Conservation (phyloP, 805 yeast genomes). For the Saturnispora silvae region DNA sequence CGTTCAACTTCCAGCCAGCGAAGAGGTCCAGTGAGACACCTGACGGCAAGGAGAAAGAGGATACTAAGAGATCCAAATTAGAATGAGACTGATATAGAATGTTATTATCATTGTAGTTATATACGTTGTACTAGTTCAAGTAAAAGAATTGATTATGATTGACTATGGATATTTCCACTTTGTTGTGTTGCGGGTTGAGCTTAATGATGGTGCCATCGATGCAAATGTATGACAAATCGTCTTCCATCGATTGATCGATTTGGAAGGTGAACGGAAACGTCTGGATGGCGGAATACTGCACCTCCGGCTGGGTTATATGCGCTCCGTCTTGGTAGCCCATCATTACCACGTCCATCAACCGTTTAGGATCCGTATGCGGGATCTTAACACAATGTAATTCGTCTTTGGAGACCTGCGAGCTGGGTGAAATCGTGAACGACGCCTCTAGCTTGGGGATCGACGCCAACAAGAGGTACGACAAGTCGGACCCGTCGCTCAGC, state of each 20-base stretch:
- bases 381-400: conserved; percentile 39
- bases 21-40: conserved; percentile 18
- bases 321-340: conserved; percentile 46
- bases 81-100: too few species aligned
- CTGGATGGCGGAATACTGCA: conserved; percentile 30
- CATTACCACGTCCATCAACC: conserved; percentile 44
- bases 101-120: too few species aligned
- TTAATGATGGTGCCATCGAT: conserved; percentile 51
- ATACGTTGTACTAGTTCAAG: too few species aligned
- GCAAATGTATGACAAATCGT: conserved; percentile 42
- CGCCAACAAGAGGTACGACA: conserved; percentile 39
- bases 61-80: conserved; percentile 15
- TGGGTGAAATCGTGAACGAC: conserved; percentile 53
- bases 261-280: conserved; percentile 2
- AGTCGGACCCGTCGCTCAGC: conserved; percentile 26
- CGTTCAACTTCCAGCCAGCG: too few species aligned
- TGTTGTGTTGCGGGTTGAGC: conserved; percentile 5
- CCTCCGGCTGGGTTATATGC: conserved; percentile 41
- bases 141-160: conserved; percentile 6
- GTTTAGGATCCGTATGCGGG: conserved; percentile 22
- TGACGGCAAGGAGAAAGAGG: conserved; percentile 14
- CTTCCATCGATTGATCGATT: conserved; percentile 2
- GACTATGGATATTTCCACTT: not conserved
- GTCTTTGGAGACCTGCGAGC: conserved; percentile 34
- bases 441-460: conserved; percentile 49